These are phyloP conservation scores for Ceratocystis diversiconidia DNA, from an alignment of 2,329 filamentous ascomycete genomes.

Conservation along the genomic window DNA sequence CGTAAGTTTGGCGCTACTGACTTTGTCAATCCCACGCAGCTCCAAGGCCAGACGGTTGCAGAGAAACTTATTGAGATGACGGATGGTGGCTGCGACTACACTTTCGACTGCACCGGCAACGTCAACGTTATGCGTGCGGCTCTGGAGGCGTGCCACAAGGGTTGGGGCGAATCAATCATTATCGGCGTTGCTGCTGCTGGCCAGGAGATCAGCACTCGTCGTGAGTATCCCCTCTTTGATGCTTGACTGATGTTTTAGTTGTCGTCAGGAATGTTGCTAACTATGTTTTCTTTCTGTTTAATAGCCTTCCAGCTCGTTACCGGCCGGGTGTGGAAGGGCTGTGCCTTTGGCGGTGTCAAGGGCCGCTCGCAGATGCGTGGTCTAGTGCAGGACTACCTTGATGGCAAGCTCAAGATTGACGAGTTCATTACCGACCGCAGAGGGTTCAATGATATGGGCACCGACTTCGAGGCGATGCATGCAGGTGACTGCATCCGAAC, in stretches of 20 bases:
- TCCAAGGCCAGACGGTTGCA: conserved; percentile 62
- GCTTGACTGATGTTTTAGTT: neutral
- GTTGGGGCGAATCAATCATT: conserved; percentile 95
- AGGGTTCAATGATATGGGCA: conserved; percentile 68
- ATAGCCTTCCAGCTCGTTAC: conserved; percentile 96
- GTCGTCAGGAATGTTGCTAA: neutral
- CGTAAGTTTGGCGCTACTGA: conserved; percentile 92
- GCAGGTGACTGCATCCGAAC: conserved; percentile 91
- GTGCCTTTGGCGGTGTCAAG: conserved; percentile 96
- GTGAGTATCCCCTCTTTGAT: conserved; percentile 42
- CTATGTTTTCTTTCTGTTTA: conserved; percentile 19
- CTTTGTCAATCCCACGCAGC: conserved; percentile 84
- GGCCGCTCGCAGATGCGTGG: conserved; percentile 80
- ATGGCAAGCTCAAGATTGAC: conserved; percentile 86
- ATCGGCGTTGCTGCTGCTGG: conserved; percentile 95
- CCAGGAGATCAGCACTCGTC: conserved; percentile 86
- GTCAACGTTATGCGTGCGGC: conserved; percentile 91
- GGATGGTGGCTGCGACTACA: conserved; percentile 95
- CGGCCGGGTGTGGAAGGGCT: conserved; percentile 93
- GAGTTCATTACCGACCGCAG: conserved; percentile 98
- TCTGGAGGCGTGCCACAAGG: conserved; percentile 97
- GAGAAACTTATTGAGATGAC: conserved; percentile 95
- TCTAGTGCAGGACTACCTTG: conserved; percentile 80
- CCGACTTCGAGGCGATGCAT: conserved; percentile 88
- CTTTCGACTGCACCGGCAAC: conserved; percentile 97